Evolutionary conservation across 495 filamentous ascomycete species (phyloP), one percentile per base, ranked within the genome.

Genomic region (Xylaria castorea): DNA sequence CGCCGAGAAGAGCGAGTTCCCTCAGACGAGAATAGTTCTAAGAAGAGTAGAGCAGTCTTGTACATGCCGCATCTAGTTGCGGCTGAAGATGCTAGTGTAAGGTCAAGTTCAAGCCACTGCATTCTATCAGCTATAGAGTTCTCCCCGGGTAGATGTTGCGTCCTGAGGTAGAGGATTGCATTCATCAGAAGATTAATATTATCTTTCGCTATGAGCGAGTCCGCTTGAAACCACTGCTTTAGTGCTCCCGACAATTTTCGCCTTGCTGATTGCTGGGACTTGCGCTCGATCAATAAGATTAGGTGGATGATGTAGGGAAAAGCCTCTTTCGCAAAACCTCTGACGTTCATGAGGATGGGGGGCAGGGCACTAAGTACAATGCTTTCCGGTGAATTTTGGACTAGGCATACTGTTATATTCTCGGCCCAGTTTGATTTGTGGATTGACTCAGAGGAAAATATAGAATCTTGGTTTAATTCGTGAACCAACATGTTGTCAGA

Each of bases 51-150:
- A 25, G 95, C 92, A 5, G 92, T 94, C 76, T 94, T 97, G 76
- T 90, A 92, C 90, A 98, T 92, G 12, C 91, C 90, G 80, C 96
- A 98, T 69, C 81, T 83, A 68, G 88, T 86, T n/a, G 97, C 95
- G 69, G 94, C 94, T 48, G 86, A 83, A 4, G 95, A 91, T 38
- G 91, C 92, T 73, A 88, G 84, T 18, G 88, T 80, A 74, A 92
- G 92, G 76, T 97, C 90, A 40, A 98, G 82, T 40, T 95, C 92
- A 40, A 99, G 88, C 96, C 96, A 98, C 62, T 87, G 86, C 50
- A 91, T 84, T 50, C 97, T 90, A 74, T 97, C 92, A 51, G 89
- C 90, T 67, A 91, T 91, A 0, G 93, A 96, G 2, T 81, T 79
- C 79, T 99, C 97, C 7, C 88, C 82, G 2, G 90, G 90, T n/a